A percentile compares a stretch with the other conserved stretches of the same genome.
phyloP scores from a whole-genome alignment of 768 basidiomycete species.

The Tephrocybe sp. region DNA sequence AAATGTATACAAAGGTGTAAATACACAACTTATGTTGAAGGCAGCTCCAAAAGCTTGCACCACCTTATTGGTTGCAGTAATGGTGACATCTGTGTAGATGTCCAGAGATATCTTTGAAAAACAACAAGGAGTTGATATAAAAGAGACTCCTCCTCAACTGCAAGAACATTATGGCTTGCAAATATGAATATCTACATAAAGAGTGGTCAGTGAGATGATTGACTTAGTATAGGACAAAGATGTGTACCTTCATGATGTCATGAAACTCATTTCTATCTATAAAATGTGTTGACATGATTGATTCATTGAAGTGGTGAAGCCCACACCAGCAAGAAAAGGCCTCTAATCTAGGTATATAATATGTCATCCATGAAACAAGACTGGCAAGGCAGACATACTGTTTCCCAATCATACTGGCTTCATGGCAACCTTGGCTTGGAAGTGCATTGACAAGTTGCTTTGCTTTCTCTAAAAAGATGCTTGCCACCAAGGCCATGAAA shows the following conservation, averaged over 20 bases:
- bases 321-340: slow-evolving; percentile 29
- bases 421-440: slow-evolving; percentile 3
- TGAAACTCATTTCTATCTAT: slow-evolving; percentile 29
- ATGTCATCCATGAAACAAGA: too few species aligned
- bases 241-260: too few species aligned
- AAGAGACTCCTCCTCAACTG: background rate
- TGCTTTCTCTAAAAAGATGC: slow-evolving; percentile 29
- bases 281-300: slow-evolving; percentile 22
- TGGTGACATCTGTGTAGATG: background rate
- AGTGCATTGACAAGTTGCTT: slow-evolving; percentile 17
- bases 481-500: slow-evolving; percentile 30
- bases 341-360: slow-evolving; percentile 13
- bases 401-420: slow-evolving; percentile 18
- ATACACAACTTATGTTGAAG: background rate
- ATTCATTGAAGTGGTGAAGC: slow-evolving; percentile 28
- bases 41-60: background rate
- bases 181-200: slow-evolving; percentile 6
- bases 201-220: too few species aligned
- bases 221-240: too few species aligned
- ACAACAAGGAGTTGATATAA: background rate
- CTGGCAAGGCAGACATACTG: too few species aligned
- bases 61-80: background rate
- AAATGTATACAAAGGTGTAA: background rate
- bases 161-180: slow-evolving; percentile 4
- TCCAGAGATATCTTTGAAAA: background rate